Base-by-base conservation (phyloP, 140 eudicot species). In the Oenanthe javanica region DNA sequence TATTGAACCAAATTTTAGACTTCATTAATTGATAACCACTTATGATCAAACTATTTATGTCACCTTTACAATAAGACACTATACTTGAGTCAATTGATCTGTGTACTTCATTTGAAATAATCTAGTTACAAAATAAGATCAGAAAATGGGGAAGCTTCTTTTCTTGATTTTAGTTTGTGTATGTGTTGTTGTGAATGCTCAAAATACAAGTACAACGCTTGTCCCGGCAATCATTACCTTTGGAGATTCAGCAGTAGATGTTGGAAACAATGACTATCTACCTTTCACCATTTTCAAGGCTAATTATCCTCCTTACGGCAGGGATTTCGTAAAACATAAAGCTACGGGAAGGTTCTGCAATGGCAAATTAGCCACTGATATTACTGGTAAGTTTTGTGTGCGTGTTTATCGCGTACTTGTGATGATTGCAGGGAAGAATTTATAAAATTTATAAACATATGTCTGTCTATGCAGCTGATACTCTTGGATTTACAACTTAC, bases 271-370 rank as follows among this genome's bases (percentile, higher is more conserved):
- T 57, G 91, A 95, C 85, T 88, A 93, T 31, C 78, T 95, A 9
- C 86, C 84, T 27, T 49, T n/a, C 23, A 95, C 99, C 74, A 72
- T 95, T 51, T 91, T 90, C 63, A 95, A 89, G 87, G 98, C 99
- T 18, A 82, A 95, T 83, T 89, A 92, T 70, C 97, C 98, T 4
- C 99, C 99, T 16, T 95, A 95, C 59, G 99, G 99, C 6, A 88
- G 98, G 46, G 99, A 95, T 80, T 95, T 92, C 81, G 73, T 12
- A 45, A 86, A 83, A 78, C 87, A 86, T 6, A 76, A 90, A 75
- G 80, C 99, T 40, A 95, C 99, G 1, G 99, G 99, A 36, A 91
- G 99, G 78, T 95, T 95, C 77, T 93, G 98, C 87, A 91, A 95
- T 87, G 99, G 99, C 49, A 95, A 91, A 89, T 77, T 95, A 72